These are phyloP conservation scores for Nicotiana knightiana DNA, from an alignment of 257 asterid genomes.

Conservation along the genomic window DNA sequence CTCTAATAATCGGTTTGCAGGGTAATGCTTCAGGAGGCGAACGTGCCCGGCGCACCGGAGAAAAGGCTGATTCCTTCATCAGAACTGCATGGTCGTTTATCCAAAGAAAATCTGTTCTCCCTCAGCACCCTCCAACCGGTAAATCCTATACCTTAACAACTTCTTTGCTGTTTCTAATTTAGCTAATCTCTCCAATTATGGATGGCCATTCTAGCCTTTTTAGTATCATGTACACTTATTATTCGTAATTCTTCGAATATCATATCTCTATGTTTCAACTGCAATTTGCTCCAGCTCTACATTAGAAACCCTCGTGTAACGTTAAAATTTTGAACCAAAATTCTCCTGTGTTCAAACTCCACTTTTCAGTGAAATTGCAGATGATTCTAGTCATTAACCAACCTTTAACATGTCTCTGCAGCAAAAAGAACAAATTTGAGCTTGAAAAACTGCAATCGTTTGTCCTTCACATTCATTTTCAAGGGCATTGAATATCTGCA, in stretches of 20 bases:
- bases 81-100: conserved; percentile 64
- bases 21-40: conserved; percentile 99
- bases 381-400: neutral
- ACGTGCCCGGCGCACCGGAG: conserved; percentile 70
- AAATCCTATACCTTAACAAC: conserved; percentile 9
- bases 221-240: neutral
- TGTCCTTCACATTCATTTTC: neutral
- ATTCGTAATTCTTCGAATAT: neutral
- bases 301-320: neutral
- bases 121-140: conserved; percentile 65
- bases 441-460: neutral
- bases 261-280: neutral
- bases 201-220: neutral
- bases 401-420: neutral
- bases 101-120: conserved; percentile 61
- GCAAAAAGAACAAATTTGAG: neutral
- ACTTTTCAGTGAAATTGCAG: neutral
- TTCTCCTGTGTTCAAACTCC: neutral
- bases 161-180: neutral
- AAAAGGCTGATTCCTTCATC: conserved; percentile 55
- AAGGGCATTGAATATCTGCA: neutral
- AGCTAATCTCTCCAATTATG: neutral
- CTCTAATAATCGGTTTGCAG: conserved; percentile 26
- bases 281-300: neutral
- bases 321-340: neutral